These are phyloP conservation scores for Cercospora sojina DNA, from an alignment of 2,329 filamentous ascomycete species.

Conservation along the genomic window DNA sequence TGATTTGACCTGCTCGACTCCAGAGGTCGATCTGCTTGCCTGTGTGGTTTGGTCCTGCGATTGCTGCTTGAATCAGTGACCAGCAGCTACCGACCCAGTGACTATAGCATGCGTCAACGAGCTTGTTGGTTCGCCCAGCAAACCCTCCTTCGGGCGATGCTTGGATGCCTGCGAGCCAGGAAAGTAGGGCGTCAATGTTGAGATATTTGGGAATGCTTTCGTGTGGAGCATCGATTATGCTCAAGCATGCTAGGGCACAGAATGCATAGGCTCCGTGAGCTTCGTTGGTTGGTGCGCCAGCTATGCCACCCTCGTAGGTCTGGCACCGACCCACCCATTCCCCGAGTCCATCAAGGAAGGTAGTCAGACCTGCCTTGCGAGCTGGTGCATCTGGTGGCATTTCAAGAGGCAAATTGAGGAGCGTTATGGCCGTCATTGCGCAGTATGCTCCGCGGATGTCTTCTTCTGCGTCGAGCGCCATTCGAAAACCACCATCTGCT, in stretches of 20 bases:
- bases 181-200: conserved; percentile 71
- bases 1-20: conserved; percentile 77
- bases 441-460: conserved; percentile 95
- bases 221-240: conserved; percentile 78
- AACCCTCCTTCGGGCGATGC: conserved; percentile 90
- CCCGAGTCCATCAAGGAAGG: conserved; percentile 69
- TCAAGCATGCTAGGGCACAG: conserved; percentile 84
- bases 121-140: conserved; percentile 91
- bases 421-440: conserved; percentile 76
- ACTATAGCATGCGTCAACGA: conserved; percentile 97
- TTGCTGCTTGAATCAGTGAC: conserved; percentile 79
- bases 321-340: conserved; percentile 86
- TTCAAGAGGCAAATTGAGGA: conserved; percentile 79
- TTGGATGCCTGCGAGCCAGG: conserved; percentile 88
- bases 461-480: conserved; percentile 83
- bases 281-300: conserved; percentile 78
- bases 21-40: conserved; percentile 55
- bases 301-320: conserved; percentile 93
- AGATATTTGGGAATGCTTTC: conserved; percentile 73
- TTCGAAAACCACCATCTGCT: conserved; percentile 81
- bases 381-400: conserved; percentile 72
- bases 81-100: conserved; percentile 97
- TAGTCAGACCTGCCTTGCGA: conserved; percentile 59
- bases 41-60: conserved; percentile 53
- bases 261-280: conserved; percentile 97